Conservation (phyloP, 2,329 filamentous ascomycete species). For the Dactylellina haptotyla region DNA sequence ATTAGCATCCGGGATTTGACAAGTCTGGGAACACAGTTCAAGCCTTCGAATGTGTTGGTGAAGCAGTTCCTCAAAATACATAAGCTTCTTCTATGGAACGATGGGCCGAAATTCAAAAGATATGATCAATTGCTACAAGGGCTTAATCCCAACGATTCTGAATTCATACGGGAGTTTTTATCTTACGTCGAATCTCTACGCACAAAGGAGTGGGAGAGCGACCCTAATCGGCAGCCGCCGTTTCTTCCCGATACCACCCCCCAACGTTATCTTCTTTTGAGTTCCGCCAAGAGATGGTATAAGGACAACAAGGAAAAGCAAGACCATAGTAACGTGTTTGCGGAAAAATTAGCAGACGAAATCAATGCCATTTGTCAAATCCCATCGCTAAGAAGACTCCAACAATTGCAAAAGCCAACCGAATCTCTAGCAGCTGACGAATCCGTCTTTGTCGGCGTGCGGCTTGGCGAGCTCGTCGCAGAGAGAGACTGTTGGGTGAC, state of each 20-base stretch:
- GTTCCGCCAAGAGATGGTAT: neutral
- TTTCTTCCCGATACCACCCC: neutral
- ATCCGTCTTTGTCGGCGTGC: neutral
- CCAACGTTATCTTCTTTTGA: neutral
- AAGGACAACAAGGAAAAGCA: neutral
- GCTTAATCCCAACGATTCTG: too few relatives aligned
- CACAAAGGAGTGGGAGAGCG: conserved; percentile 1
- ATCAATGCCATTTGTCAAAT: neutral
- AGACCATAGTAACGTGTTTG: neutral
- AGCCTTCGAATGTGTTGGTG: too few relatives aligned
- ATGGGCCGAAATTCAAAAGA: neutral
- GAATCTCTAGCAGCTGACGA: neutral
- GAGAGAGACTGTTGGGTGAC: neutral
- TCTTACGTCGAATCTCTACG: neutral
- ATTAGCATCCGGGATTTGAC: too few relatives aligned
- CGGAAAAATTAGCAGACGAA: neutral
- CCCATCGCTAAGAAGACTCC: neutral
- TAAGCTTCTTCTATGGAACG: neutral
- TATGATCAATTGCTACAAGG: neutral
- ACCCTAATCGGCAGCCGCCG: conserved; percentile 2
- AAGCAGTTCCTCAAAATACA: neutral
- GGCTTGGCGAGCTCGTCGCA: neutral
- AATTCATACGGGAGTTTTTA: too few relatives aligned
- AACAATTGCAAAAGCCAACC: neutral
- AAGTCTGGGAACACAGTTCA: too few relatives aligned